Evolutionary conservation across 306 rosid genomes (phyloP), one percentile per base, ranked within the genome.

Genomic region (Macrotyloma uniflorum): DNA sequence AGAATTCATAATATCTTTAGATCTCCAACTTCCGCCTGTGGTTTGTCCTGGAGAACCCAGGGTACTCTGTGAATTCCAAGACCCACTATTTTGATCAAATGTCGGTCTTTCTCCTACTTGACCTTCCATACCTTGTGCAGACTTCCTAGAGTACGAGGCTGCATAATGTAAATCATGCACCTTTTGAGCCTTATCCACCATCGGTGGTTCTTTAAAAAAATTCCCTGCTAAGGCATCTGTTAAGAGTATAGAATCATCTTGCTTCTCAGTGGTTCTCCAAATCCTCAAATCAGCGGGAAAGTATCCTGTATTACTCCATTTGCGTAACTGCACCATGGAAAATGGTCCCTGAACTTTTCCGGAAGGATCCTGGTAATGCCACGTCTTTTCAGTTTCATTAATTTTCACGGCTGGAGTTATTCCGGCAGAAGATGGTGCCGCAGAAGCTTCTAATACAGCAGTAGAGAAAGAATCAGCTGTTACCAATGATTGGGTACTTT

Each of bases 291-390:
- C 94, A 35, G 85, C 81, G 70, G 99, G 99, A 74, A 96, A 96
- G 78, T 93, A 96, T 74, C 98, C 99, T 19, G 97, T 96, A 83
- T 80, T 90, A 70, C 74, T 93, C 99, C 99, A 96, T 79, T 96
- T 96, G 20, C 99, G 93, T 28, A 96, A 85, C 83, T 96, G 99
- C 62, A 84, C 83, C 71, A 91, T 90, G 30, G 98, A 96, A 89
- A 96, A 96, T 47, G 99, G 99, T 72, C 99, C 99, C 87, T 96
- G 99, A 70, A 91, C 80, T 85, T 96, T 96, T 58, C 96, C 99
- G n/a, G 97, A 84, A 20, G 99, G 99, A 86, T 96, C 99, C 82
- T 88, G 72, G 79, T 96, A 96, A 80, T 83, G 91, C 99, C 99
- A 93, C 15, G 83, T 84, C 85, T 93, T 96, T 81, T 96, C 98